Conservation (phyloP, 2,329 filamentous ascomycete genomes). For the Hymenoscyphus salicellus region DNA sequence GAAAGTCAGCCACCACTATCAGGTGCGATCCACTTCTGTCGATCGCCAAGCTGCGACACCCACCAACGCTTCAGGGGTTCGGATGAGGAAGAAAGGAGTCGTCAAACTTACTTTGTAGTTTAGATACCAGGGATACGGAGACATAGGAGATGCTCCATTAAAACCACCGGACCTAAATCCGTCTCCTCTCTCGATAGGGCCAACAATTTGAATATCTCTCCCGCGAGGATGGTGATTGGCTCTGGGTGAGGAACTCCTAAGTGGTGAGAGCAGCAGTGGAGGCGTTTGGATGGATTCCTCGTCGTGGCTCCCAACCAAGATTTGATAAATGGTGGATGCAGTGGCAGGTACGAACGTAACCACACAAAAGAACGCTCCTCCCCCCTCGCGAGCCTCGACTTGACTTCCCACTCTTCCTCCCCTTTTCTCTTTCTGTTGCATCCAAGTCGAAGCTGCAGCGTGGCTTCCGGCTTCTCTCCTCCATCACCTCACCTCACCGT, state of each 20-base stretch:
- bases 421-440: background rate
- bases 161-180: background rate
- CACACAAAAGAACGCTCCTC: background rate
- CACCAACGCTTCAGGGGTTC: background rate
- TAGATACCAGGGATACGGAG: background rate
- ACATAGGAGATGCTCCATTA: background rate
- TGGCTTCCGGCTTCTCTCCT: background rate
- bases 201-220: background rate
- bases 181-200: background rate
- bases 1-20: background rate
- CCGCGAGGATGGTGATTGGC: background rate
- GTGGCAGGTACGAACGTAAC: background rate
- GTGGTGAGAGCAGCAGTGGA: background rate
- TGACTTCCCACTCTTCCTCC: background rate
- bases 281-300: background rate
- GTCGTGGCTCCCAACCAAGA: background rate
- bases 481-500: background rate
- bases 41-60: slow-evolving; percentile 3
- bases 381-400: background rate
- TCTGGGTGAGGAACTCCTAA: background rate
- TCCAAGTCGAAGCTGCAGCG: background rate
- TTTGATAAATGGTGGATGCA: no score
- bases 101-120: no score
- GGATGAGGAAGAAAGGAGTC: background rate
- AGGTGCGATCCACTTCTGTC: background rate